A percentile compares a stretch with the other conserved stretches of the same genome.
Conservation (phyloP, 1,139 yeast species). For the Yamadazyma atmosphaerica region DNA sequence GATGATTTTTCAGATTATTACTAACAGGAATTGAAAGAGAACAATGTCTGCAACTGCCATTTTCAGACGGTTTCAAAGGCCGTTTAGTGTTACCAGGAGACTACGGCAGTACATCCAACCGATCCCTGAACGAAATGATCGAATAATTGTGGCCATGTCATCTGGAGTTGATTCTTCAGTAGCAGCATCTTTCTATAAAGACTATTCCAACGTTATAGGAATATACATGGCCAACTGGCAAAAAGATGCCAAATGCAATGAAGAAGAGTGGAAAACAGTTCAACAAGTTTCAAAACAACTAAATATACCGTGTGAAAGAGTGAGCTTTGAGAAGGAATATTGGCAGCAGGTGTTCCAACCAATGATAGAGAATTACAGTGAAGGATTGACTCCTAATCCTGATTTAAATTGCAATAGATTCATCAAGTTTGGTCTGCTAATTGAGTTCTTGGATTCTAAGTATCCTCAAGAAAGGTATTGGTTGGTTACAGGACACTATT, state of each 20-base stretch:
- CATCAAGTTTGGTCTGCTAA: conserved; percentile 82
- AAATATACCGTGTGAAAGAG: conserved; percentile 68
- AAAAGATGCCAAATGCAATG: conserved; percentile 70
- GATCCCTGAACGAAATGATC: conserved; percentile 53
- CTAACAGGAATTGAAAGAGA: too few relatives aligned
- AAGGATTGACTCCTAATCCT: conserved; percentile 91
- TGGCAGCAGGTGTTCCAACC: conserved; percentile 94
- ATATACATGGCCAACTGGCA: conserved; percentile 95
- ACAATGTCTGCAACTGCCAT: background rate
- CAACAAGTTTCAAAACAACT: conserved; percentile 60
- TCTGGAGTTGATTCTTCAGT: conserved; percentile 97
- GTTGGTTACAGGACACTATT: conserved; percentile 95
- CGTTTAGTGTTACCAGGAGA: background rate
- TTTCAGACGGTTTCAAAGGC: background rate
- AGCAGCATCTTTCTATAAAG: conserved; percentile 67
- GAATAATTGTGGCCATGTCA: conserved; percentile 85
- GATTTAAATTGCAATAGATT: conserved; percentile 84
- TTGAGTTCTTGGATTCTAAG: conserved; percentile 48
- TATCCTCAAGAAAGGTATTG: conserved; percentile 53
- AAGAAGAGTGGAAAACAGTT: conserved; percentile 87
- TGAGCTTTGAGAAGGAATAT: conserved; percentile 85
- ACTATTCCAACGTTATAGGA: conserved; percentile 63
- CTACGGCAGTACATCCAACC: conserved; percentile 29
- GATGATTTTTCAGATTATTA: background rate
- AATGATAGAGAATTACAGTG: conserved; percentile 70